These are phyloP conservation scores for Shiraia sp. DNA, from an alignment of 2,329 filamentous ascomycete species.

Conservation along the genomic window DNA sequence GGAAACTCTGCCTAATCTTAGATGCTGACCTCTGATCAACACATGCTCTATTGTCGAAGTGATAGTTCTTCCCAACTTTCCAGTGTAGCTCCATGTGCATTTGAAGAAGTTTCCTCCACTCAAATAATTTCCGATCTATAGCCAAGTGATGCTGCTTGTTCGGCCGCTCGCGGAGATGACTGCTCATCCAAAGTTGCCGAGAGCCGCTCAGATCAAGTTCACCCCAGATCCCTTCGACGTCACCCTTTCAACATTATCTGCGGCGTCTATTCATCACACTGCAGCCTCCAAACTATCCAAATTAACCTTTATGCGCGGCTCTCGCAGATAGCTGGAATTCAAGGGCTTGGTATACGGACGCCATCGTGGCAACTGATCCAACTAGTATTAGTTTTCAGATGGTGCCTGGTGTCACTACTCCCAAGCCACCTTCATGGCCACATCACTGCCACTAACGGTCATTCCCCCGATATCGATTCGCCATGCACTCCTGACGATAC, in stretches of 20 bases:
- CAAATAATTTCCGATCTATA: neutral
- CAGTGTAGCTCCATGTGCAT: too few relatives aligned
- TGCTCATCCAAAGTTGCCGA: constrained; percentile 25
- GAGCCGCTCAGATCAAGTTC: constrained; percentile 12
- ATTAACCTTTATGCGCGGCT: constrained; percentile 4
- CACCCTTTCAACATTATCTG: constrained; percentile 14
- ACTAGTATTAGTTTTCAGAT: neutral
- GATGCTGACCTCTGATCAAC: constrained; percentile 6
- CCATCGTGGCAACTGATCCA: too few relatives aligned
- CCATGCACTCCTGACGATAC: constrained; percentile 14
- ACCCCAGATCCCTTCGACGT: constrained; percentile 25
- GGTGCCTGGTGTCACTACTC: neutral
- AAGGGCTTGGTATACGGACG: too few relatives aligned
- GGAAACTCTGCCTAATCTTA: constrained; percentile 1
- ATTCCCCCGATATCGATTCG: constrained; percentile 32
- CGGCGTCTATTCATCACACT: neutral
- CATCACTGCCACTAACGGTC: constrained; percentile 27
- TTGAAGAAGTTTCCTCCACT: neutral
- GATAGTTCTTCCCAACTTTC: too few relatives aligned
- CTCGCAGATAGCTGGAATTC: constrained; percentile 1
- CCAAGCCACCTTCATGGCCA: constrained; percentile 8
- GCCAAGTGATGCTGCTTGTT: constrained; percentile 10
- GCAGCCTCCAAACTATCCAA: constrained; percentile 4
- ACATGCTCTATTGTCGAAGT: constrained; percentile 1
- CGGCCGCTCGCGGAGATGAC: constrained; percentile 28